Evolutionary conservation across 1,284 basidiomycete genomes (phyloP).

Genomic region (Ganoderma meredithae): DNA sequence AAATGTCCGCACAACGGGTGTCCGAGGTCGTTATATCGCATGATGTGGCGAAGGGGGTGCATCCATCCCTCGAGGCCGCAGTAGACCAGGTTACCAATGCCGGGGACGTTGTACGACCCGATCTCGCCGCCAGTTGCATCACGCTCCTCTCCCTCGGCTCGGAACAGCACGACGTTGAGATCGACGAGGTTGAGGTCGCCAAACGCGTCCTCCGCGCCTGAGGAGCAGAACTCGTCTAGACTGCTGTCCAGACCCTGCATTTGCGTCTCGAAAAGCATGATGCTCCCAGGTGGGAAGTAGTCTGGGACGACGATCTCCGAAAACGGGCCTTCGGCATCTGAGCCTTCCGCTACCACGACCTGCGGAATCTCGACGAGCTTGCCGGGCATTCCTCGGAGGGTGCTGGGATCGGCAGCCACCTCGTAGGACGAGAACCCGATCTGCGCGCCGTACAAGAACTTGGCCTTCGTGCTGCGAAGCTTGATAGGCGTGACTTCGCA

Average conservation of each 20-base stretch:
- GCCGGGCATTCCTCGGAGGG: conserved; percentile 78
- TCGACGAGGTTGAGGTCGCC: conserved; percentile 83
- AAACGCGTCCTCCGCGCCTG: conserved; percentile 77
- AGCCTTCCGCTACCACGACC: conserved; percentile 59
- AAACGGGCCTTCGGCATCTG: conserved; percentile 74
- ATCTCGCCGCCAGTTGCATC: conserved; percentile 81
- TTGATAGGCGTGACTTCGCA: conserved; percentile 80
- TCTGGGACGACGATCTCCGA: conserved; percentile 85
- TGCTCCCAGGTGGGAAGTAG: conserved; percentile 89
- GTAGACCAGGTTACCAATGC: conserved; percentile 78
- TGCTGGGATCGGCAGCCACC: conserved; percentile 58
- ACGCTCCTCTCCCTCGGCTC: conserved; percentile 88
- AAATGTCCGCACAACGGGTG: conserved; percentile 90
- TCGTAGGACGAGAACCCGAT: conserved; percentile 75
- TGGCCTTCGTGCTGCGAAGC: conserved; percentile 79
- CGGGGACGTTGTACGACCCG: conserved; percentile 84
- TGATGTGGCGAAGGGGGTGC: conserved; percentile 83
- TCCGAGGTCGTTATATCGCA: conserved; percentile 90
- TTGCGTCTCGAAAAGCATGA: conserved; percentile 90
- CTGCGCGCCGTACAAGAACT: conserved; percentile 82
- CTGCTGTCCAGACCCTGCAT: conserved; percentile 70
- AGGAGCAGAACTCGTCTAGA: conserved; percentile 76
- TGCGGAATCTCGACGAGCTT: conserved; percentile 71
- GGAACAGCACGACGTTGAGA: conserved; percentile 84
- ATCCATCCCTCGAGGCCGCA: conserved; percentile 98